phyloP scores from a whole-genome alignment of 805 yeast genomes.

The Saccharomyces jurei region DNA sequence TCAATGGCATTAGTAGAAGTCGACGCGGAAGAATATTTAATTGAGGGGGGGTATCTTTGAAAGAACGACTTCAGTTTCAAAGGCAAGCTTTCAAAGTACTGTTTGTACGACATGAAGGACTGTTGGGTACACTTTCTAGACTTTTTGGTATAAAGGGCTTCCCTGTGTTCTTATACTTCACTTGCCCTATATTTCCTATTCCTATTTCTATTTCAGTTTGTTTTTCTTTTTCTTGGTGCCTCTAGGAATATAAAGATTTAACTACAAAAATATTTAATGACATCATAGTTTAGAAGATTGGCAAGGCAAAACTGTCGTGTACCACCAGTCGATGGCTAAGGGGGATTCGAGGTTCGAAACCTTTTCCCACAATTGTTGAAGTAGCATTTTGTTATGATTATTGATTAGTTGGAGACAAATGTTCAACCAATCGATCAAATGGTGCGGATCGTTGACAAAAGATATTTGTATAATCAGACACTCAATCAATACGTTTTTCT shows the following conservation, averaged over 20 bases:
- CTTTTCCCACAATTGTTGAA: constrained; percentile 18
- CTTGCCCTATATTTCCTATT: neutral
- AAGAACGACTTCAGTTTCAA: constrained; percentile 63
- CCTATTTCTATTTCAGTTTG: neutral
- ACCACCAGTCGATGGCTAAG: constrained; percentile 26
- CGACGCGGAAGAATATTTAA: constrained; percentile 55
- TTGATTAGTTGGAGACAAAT: constrained; percentile 16
- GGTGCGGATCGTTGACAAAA: constrained; percentile 5
- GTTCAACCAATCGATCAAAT: constrained; percentile 20
- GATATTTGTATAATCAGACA: constrained; percentile 21
- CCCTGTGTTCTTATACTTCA: neutral
- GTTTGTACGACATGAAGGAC: constrained; percentile 15
- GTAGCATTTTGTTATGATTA: constrained; percentile 1
- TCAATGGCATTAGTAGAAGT: constrained; percentile 56
- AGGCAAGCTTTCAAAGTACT: constrained; percentile 55
- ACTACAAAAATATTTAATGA: neutral
- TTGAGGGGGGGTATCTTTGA: constrained; percentile 72
- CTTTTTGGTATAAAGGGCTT: neutral
- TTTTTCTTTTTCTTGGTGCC: neutral
- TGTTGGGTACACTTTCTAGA: neutral
- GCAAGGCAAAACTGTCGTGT: constrained; percentile 7
- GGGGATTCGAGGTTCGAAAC: constrained; percentile 13
- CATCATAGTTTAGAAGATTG: neutral
- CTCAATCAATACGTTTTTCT: constrained; percentile 11
- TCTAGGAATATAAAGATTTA: neutral